A percentile compares a stretch with the other conserved stretches of the same genome.
Conservation (phyloP, 2,329 filamentous ascomycete genomes). For the Neopestalotiopsis clavispora region DNA sequence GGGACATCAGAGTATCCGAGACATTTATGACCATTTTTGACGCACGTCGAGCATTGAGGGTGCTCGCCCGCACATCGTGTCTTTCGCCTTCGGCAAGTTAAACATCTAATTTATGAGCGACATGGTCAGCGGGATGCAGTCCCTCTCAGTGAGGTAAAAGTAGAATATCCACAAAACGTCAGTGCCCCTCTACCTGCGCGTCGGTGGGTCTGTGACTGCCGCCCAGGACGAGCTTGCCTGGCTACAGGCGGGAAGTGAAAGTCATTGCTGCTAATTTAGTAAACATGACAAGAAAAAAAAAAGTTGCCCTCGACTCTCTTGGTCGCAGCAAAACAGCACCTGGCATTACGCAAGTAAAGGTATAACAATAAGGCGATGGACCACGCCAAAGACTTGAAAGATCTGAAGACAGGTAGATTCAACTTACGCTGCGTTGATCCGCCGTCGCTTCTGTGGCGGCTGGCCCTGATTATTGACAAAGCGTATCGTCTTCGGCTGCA, state of each 20-base stretch:
- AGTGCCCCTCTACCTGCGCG: constrained; percentile 10
- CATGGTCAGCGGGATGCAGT: constrained; percentile 21
- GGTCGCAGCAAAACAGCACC: not conserved
- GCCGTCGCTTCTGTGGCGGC: constrained; percentile 77
- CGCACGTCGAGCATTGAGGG: constrained; percentile 73
- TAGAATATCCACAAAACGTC: not conserved
- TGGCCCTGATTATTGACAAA: constrained; percentile 85
- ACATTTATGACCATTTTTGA: constrained; percentile 72
- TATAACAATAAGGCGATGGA: constrained; percentile 18
- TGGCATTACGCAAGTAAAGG: constrained; percentile 15
- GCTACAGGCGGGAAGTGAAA: not conserved
- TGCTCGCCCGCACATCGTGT: constrained; percentile 77
- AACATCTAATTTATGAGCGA: constrained; percentile 53
- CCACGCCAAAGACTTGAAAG: too few relatives aligned
- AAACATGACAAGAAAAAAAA: not conserved
- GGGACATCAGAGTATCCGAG: constrained; percentile 66
- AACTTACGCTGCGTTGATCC: constrained; percentile 78
- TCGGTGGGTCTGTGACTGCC: constrained; percentile 16
- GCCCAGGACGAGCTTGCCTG: constrained; percentile 9
- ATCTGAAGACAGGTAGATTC: not conserved
- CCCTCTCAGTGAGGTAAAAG: not conserved
- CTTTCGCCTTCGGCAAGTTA: constrained; percentile 77
- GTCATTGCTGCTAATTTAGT: not conserved
- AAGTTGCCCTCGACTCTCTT: too few relatives aligned
- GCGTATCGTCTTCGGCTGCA: constrained; percentile 67